These are phyloP conservation scores for Spirogloea muscicola DNA, from an alignment of 139 green algal genomes.

Conservation along the genomic window DNA sequence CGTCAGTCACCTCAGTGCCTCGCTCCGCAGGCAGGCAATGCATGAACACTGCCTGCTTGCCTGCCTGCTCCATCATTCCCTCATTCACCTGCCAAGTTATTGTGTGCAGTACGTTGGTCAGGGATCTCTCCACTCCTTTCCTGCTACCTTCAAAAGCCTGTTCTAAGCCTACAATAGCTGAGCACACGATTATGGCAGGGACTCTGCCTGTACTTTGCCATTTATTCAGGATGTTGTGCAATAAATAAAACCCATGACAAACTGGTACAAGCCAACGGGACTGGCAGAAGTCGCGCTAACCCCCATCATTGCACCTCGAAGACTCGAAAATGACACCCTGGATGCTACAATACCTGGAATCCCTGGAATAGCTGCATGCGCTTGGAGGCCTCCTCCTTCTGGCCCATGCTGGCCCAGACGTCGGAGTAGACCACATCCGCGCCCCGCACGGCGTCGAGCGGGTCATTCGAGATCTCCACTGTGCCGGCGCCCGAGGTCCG, in stretches of 20 bases:
- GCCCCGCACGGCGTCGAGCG: constrained; percentile 74
- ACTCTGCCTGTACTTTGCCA: too few relatives aligned
- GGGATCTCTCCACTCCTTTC: too few relatives aligned
- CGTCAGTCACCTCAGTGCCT: constrained; percentile 82
- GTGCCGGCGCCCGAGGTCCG: constrained; percentile 56
- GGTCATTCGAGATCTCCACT: constrained; percentile 64
- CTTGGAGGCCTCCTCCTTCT: constrained; percentile 89
- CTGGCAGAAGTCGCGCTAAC: too few relatives aligned
- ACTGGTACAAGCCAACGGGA: too few relatives aligned
- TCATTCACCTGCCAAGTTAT: constrained; percentile 88
- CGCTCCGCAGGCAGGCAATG: constrained; percentile 96
- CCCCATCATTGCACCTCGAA: too few relatives aligned
- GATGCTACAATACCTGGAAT: constrained; percentile 91
- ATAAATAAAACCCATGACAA: too few relatives aligned
- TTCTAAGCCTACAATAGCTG: too few relatives aligned
- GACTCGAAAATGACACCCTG: too few relatives aligned
- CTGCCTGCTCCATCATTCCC: constrained; percentile 79
- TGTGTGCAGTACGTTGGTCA: too few relatives aligned
- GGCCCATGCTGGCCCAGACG: constrained; percentile 98
- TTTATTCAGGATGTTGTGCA: too few relatives aligned
- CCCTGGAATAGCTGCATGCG: constrained; percentile 75
- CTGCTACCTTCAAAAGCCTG: too few relatives aligned
- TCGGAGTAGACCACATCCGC: constrained; percentile 97
- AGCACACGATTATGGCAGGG: too few relatives aligned
- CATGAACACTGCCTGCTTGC: constrained; percentile 88